phyloP scores from a whole-genome alignment of 495 filamentous ascomycete genomes.

The Hypoxylon perforatum region DNA sequence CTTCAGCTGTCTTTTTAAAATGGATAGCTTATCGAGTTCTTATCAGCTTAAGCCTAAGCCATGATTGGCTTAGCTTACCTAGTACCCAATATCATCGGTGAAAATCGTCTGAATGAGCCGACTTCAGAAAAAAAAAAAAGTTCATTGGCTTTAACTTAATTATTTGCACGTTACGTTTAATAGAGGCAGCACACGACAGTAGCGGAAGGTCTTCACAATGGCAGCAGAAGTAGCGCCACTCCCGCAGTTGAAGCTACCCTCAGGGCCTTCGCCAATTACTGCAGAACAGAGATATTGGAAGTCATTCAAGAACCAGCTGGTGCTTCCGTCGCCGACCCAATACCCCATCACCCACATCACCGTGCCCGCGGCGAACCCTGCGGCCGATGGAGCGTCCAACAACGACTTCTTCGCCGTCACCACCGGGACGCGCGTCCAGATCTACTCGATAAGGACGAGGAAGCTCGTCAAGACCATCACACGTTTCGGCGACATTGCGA shows the following conservation, averaged over 20 bases:
- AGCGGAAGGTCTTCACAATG: conserved; percentile 63
- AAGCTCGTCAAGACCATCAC: conserved; percentile 92
- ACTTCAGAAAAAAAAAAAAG: conserved; percentile 36
- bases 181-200: conserved; percentile 29
- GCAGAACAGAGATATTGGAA: conserved; percentile 96
- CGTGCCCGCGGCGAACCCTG: conserved; percentile 65
- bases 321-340: conserved; percentile 85
- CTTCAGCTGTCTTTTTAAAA: conserved; percentile 5
- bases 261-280: conserved; percentile 76
- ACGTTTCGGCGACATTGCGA: conserved; percentile 88
- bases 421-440: conserved; percentile 87
- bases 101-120: conserved; percentile 26
- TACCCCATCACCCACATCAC: conserved; percentile 90
- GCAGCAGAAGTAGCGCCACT: conserved; percentile 87
- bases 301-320: conserved; percentile 86
- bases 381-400: conserved; percentile 52
- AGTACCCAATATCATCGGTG: too few species aligned
- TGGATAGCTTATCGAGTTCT: conserved; percentile 14
- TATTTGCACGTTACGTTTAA: conserved; percentile 8
- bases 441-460: conserved; percentile 89
- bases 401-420: conserved; percentile 92
- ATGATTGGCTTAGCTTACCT: conserved; percentile 10
- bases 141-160: conserved; percentile 20
- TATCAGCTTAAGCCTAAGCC: conserved; percentile 6
- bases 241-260: conserved; percentile 83